These are phyloP conservation scores for Colletotrichum lentis DNA, from an alignment of 2,329 filamentous ascomycete species.

Conservation along the genomic window DNA sequence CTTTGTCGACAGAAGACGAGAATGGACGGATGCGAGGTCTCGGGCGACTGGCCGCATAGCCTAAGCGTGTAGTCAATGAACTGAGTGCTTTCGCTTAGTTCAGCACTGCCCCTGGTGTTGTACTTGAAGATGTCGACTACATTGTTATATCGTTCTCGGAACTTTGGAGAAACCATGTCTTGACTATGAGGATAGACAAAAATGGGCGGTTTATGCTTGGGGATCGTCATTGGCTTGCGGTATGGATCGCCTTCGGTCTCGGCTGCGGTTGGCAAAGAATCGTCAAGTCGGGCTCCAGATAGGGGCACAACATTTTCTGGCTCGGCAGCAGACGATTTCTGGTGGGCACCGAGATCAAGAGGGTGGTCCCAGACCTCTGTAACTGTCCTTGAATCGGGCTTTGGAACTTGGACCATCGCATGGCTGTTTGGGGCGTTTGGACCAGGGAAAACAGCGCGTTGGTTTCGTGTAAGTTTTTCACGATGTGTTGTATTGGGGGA, in stretches of 20 bases:
- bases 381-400: not conserved
- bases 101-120: not conserved
- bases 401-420: rapidly evolving
- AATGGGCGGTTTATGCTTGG: not conserved
- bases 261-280: not conserved
- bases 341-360: not conserved
- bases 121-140: not conserved
- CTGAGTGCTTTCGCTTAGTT: not conserved
- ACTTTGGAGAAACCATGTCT: not conserved
- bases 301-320: not conserved
- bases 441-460: too few species aligned
- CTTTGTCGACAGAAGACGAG: not conserved
- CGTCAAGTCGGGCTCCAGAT: too few species aligned
- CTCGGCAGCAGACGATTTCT: not conserved
- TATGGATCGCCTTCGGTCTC: not conserved
- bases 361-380: not conserved
- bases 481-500: too few species aligned
- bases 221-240: not conserved
- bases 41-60: not conserved
- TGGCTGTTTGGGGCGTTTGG: too few species aligned
- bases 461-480: too few species aligned
- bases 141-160: not conserved
- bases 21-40: not conserved
- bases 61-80: not conserved
- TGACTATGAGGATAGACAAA: not conserved